Conservation (phyloP, 805 yeast genomes). For the Priceomyces fermenticarens region DNA sequence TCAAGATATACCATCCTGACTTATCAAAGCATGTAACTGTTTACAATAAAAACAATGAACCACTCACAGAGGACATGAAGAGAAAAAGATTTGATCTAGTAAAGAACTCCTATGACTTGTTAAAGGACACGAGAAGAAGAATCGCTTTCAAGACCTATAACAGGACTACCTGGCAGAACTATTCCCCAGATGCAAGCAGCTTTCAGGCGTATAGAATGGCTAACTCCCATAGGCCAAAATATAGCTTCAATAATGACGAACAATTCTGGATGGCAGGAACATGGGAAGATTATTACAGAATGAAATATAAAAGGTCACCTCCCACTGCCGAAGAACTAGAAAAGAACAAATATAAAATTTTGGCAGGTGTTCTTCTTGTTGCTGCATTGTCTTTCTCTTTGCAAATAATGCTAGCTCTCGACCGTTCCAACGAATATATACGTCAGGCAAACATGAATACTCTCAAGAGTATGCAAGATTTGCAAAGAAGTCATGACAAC, state of each 20-base stretch:
- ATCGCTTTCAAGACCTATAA: constrained; percentile 25
- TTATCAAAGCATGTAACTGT: constrained; percentile 25
- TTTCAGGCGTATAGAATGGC: constrained; percentile 37
- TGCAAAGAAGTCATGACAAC: constrained; percentile 22
- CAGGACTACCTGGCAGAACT: constrained; percentile 24
- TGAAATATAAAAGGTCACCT: constrained; percentile 34
- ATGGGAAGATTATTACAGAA: constrained; percentile 60
- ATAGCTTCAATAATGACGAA: constrained; percentile 32
- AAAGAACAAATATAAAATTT: constrained; percentile 41
- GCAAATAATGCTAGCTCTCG: constrained; percentile 37
- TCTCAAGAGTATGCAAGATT: constrained; percentile 26
- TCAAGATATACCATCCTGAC: constrained; percentile 85
- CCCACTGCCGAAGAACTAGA: constrained; percentile 40
- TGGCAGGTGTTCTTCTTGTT: constrained; percentile 32
- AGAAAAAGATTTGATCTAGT: constrained; percentile 27
- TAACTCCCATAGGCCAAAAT: constrained; percentile 32
- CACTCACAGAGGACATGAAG: constrained; percentile 31
- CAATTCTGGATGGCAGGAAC: constrained; percentile 60
- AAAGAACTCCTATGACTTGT: constrained; percentile 37
- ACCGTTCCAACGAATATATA: constrained; percentile 27
- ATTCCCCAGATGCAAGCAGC: constrained; percentile 9
- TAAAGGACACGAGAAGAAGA: constrained; percentile 50
- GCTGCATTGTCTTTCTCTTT: constrained; percentile 28
- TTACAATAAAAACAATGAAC: constrained; percentile 24
- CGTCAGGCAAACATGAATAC: constrained; percentile 23